Conservation (phyloP, 306 rosid genomes). For the apple (Malus domestica) region DNA sequence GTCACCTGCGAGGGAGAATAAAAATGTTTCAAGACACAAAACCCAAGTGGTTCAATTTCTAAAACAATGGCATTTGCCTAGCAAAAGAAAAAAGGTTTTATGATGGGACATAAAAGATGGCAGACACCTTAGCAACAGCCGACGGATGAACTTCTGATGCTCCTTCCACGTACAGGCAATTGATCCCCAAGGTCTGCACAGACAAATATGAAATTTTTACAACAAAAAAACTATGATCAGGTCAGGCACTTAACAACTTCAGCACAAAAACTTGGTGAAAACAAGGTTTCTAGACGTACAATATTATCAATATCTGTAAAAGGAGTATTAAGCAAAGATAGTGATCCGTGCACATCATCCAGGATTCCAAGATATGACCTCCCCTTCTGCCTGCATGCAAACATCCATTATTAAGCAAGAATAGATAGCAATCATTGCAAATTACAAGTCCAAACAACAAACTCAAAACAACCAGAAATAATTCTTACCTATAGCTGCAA, state of each 20-base stretch:
- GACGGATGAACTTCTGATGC: conserved; percentile 66
- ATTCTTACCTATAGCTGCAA: conserved; percentile 73
- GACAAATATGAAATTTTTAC: conserved; percentile 14
- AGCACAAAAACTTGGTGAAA: background rate
- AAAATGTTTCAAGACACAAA: background rate
- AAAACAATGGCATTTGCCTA: background rate
- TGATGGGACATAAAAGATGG: background rate
- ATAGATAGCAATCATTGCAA: background rate
- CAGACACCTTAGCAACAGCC: conserved; percentile 72
- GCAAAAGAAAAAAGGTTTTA: background rate
- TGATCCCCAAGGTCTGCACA: conserved; percentile 51
- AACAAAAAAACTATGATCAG: background rate
- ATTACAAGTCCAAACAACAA: conserved; percentile 1
- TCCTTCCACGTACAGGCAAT: conserved; percentile 73
- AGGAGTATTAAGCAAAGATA: conserved; percentile 64
- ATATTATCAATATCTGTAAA: conserved; percentile 78
- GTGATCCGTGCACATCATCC: conserved; percentile 50
- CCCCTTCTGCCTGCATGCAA: conserved; percentile 65
- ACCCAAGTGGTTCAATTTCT: background rate
- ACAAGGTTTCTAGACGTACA: conserved; percentile 37
- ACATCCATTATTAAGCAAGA: background rate
- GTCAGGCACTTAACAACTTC: conserved; percentile 9
- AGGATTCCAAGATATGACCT: conserved; percentile 80
- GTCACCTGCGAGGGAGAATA: conserved; percentile 45
- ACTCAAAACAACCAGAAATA: background rate